Evolutionary conservation across 78 protist genomes (phyloP).

Genomic region (Chrysochromulina parva): DNA sequence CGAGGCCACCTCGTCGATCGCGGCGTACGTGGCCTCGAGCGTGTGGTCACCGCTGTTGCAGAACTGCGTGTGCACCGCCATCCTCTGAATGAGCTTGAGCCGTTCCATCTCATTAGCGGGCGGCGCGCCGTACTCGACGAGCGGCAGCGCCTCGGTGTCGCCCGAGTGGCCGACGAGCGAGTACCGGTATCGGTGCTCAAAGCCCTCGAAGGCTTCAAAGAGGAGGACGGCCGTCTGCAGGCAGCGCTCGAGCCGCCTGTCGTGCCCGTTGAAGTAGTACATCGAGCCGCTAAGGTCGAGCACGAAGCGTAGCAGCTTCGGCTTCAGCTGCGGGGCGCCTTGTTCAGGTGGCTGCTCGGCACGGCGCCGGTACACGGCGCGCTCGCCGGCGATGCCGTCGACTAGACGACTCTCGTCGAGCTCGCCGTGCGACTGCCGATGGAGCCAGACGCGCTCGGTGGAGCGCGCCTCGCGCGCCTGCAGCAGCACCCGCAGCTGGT

Average conservation of each 20-base stretch:
- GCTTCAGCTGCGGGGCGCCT: conserved; percentile 40
- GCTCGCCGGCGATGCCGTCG: conserved; percentile 67
- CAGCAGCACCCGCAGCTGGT: conserved; percentile 41
- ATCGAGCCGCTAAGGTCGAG: conserved; percentile 51
- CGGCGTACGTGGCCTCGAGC: conserved; percentile 46
- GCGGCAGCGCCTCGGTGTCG: conserved; percentile 40
- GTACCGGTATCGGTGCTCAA: conserved; percentile 59
- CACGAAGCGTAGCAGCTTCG: conserved; percentile 56
- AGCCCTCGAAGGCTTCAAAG: conserved; percentile 57
- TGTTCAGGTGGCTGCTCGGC: background rate
- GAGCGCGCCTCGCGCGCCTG: conserved; percentile 49
- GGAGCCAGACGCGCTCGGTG: conserved; percentile 66
- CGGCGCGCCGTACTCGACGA: conserved; percentile 62
- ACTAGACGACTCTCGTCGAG: conserved; percentile 67
- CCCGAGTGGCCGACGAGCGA: conserved; percentile 77
- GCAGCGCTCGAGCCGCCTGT: conserved; percentile 61
- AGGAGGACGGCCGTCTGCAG: conserved; percentile 58
- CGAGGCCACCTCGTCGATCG: background rate
- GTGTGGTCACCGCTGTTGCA: conserved; percentile 74
- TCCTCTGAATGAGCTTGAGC: conserved; percentile 11
- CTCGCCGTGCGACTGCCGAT: conserved; percentile 54
- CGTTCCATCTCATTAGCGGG: background rate
- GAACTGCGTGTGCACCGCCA: conserved; percentile 68
- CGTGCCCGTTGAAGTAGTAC: conserved; percentile 72
- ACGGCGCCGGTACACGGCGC: conserved; percentile 16